Evolutionary conservation across 768 basidiomycete species (phyloP).

Genomic region (Bullera alba): DNA sequence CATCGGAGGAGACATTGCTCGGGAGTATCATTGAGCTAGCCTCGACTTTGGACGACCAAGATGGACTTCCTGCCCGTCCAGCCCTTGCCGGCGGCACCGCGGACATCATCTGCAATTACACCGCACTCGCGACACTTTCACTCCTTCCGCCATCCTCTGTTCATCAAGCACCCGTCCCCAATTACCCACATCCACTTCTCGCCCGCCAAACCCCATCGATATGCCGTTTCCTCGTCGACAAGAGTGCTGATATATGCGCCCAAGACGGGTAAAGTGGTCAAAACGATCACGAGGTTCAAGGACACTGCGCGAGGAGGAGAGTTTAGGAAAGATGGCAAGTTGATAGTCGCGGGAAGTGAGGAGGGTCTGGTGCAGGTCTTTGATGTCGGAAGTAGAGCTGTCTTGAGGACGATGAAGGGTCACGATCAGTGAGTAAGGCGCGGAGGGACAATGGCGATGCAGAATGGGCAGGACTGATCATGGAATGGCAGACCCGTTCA

Average conservation of each 20-base stretch:
- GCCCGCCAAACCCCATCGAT: slow-evolving; percentile 76
- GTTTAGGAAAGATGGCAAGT: slow-evolving; percentile 87
- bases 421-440: slow-evolving; percentile 67
- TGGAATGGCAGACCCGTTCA: slow-evolving; percentile 65
- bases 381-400: slow-evolving; percentile 85
- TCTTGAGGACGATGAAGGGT: slow-evolving; percentile 81
- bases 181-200: slow-evolving; percentile 92
- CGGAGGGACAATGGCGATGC: neutral
- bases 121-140: slow-evolving; percentile 45
- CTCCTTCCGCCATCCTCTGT: slow-evolving; percentile 52
- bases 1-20: no score
- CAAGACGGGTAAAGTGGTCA: slow-evolving; percentile 89
- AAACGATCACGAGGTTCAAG: slow-evolving; percentile 94
- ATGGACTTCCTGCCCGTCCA: slow-evolving; percentile 44
- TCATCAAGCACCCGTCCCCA: slow-evolving; percentile 94
- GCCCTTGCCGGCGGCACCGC: slow-evolving; percentile 33
- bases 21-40: no score
- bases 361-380: slow-evolving; percentile 84
- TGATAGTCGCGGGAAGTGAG: slow-evolving; percentile 92
- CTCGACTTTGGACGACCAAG: neutral
- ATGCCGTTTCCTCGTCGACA: slow-evolving; percentile 90
- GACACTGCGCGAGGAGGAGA: slow-evolving; percentile 84
- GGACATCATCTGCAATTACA: slow-evolving; percentile 27
- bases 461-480: neutral
- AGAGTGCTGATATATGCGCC: slow-evolving; percentile 93